phyloP scores from a whole-genome alignment of 2,329 filamentous ascomycete species.

The Cladophialophora immunda region DNA sequence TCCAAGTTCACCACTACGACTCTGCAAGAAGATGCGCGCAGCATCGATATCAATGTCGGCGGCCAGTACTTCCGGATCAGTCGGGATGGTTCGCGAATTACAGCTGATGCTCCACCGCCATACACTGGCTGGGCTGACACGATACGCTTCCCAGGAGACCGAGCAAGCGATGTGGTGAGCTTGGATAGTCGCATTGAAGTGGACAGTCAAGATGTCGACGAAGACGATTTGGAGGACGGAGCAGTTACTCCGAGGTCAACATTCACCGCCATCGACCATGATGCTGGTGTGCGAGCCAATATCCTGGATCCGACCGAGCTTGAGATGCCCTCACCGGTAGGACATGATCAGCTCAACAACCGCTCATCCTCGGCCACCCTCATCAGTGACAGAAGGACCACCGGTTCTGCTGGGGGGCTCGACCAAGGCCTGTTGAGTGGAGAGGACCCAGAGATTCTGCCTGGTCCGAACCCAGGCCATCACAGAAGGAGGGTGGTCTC shows the following conservation, averaged over 20 bases:
- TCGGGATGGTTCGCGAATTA: slow-evolving; percentile 45
- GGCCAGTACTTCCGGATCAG: slow-evolving; percentile 45
- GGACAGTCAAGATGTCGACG: slow-evolving; percentile 14
- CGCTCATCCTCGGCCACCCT: slow-evolving; percentile 25
- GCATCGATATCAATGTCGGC: slow-evolving; percentile 44
- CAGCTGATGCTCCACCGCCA: slow-evolving; percentile 39
- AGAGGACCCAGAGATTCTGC: background rate
- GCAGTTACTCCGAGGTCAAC: slow-evolving; percentile 29
- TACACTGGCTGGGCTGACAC: slow-evolving; percentile 34
- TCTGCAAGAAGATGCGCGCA: slow-evolving; percentile 42
- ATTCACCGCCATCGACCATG: slow-evolving; percentile 11
- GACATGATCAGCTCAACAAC: slow-evolving; percentile 14
- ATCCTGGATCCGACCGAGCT: slow-evolving; percentile 27
- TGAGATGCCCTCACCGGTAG: slow-evolving; percentile 27
- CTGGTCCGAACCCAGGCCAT: background rate
- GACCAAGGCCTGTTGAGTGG: background rate
- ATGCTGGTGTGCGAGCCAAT: slow-evolving; percentile 24
- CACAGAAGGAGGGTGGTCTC: slow-evolving; percentile 1
- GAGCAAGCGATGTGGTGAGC: background rate
- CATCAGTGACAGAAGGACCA: background rate
- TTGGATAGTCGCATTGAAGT: slow-evolving; percentile 8
- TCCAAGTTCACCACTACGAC: slow-evolving; percentile 44
- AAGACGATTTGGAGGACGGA: slow-evolving; percentile 20
- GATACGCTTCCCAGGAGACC: slow-evolving; percentile 18
- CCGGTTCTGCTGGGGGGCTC: background rate